Percentiles rank a stretch among this genome's conserved stretches.
phyloP scores from a whole-genome alignment of 345 rosid species.

The Viola odorata region DNA sequence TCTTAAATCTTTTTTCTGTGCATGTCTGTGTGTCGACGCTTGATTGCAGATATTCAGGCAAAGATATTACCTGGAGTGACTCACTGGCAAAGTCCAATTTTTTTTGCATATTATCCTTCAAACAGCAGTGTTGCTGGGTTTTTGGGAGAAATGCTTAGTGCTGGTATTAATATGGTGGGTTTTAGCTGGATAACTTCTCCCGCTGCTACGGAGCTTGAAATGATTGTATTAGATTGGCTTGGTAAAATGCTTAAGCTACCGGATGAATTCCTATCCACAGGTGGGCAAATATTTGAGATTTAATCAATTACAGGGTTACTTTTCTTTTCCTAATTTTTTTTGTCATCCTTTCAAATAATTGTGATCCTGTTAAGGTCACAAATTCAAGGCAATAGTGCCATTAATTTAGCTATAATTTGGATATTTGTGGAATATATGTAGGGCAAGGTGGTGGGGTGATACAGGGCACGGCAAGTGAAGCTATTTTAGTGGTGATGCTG shows the following conservation, averaged over 20 bases:
- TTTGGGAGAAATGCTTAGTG: conserved; percentile 92
- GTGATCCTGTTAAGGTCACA: neutral
- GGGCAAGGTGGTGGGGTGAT: conserved; percentile 92
- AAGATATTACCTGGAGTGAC: conserved; percentile 84
- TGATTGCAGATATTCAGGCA: conserved; percentile 45
- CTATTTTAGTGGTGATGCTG: conserved; percentile 64
- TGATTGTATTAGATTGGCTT: conserved; percentile 89
- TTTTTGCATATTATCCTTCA: conserved; percentile 80
- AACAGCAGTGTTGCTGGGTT: conserved; percentile 87
- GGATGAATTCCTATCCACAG: conserved; percentile 59
- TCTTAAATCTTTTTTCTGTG: neutral
- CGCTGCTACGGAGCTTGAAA: conserved; percentile 90
- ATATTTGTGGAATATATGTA: conserved; percentile 17
- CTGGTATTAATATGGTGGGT: conserved; percentile 79
- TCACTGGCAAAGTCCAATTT: conserved; percentile 90
- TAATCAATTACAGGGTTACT: neutral
- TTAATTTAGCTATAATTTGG: too few species aligned
- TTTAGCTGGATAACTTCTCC: conserved; percentile 94
- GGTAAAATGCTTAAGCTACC: conserved; percentile 74
- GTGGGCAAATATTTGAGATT: conserved; percentile 21
- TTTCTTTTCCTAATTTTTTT: too few species aligned
- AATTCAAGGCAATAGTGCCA: neutral
- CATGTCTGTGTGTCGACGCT: too few species aligned
- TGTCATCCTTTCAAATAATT: too few species aligned
- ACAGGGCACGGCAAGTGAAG: conserved; percentile 95